Evolutionary conservation across 2,329 filamentous ascomycete genomes (phyloP), one percentile per base, ranked within the genome.

Genomic region (Colletotrichum limetticola): DNA sequence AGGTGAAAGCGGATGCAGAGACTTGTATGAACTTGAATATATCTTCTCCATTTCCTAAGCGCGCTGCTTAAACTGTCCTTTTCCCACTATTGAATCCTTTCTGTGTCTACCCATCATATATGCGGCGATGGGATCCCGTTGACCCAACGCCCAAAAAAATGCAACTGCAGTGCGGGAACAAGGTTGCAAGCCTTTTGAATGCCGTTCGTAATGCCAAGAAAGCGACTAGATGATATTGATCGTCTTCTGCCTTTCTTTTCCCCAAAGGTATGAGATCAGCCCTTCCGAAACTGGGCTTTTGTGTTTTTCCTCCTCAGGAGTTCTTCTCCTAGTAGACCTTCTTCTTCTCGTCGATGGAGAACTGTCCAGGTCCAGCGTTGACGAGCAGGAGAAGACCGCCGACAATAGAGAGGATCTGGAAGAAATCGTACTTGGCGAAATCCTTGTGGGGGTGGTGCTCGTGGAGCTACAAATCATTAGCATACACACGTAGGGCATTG

Each of bases 401-500:
- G 77, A 98, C 96, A 82, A 99, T 99, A 65, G 97, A 99, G 68
- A 99, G 89, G 79, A 98, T 98, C 88, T 99, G 97, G 92, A 99
- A 99, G 89, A 99, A 99, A 84, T 99, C 97, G 90, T 99, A 99
- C 87, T 99, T 99, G 88, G 97, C 97, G 82, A 99, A 99, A 85
- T 99, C 97, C 91, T 98, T 98, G 90, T 98, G 96, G 61, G 97
- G 97, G 88, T 99, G 97, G 87, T 97, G 94, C 78, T 96, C 93
- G 87, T 98, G 96, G 77, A 99, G 94, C 94, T 97, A 77, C 0
- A 24, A 28, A 35, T 4, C 2, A 32, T 71, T 58, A 75, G 67
- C 52, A 56, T 24, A 22, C 9, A 14, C 19, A 19, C 1, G 19
- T 8, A 11, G 52, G 4, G 32, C 30, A 19, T 61, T 37, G 58